A percentile compares a stretch with the other conserved stretches of the same genome.
Evolutionary conservation across 345 rosid genomes (phyloP).

Genomic region (Salix koriyanagi): DNA sequence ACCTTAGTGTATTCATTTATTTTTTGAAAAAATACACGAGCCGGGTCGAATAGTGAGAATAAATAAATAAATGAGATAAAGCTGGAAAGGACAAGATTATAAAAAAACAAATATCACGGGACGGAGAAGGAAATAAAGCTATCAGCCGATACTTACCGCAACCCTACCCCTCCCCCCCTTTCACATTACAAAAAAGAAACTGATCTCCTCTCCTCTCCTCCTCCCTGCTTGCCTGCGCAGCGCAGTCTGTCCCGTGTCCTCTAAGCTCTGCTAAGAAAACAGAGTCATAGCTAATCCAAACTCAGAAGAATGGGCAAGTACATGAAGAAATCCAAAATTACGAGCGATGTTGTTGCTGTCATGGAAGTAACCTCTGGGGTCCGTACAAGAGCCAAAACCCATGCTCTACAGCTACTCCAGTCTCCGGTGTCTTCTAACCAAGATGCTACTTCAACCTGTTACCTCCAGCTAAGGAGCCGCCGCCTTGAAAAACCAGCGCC

Average conservation of each 20-base stretch:
- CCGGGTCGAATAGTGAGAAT: too few species aligned
- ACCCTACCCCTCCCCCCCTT: conserved; percentile 18
- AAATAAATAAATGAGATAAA: not conserved
- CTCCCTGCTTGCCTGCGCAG: not conserved
- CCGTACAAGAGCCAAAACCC: conserved; percentile 62
- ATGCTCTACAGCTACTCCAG: conserved; percentile 48
- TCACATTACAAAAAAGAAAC: conserved; percentile 1
- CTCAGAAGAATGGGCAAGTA: conserved; percentile 50
- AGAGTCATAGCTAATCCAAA: too few species aligned
- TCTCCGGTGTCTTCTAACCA: not conserved
- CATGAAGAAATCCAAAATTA: conserved; percentile 53
- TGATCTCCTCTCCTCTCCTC: not conserved
- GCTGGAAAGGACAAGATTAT: not conserved
- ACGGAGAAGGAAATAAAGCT: not conserved
- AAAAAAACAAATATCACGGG: not conserved
- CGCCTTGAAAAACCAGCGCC: conserved; percentile 46
- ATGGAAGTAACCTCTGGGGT: conserved; percentile 35
- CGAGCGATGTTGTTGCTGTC: conserved; percentile 36
- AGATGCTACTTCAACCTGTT: conserved; percentile 43
- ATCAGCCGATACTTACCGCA: conserved; percentile 17
- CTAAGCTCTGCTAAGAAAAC: not conserved
- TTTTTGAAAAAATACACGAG: too few species aligned
- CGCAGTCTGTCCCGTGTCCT: not conserved
- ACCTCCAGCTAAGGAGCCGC: conserved; percentile 65
- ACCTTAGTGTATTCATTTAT: too few species aligned